A percentile compares a stretch with the other conserved stretches of the same genome.
Evolutionary conservation across 1,284 basidiomycete species (phyloP).

Genomic region (Apiotrichum akiyoshidainum): DNA sequence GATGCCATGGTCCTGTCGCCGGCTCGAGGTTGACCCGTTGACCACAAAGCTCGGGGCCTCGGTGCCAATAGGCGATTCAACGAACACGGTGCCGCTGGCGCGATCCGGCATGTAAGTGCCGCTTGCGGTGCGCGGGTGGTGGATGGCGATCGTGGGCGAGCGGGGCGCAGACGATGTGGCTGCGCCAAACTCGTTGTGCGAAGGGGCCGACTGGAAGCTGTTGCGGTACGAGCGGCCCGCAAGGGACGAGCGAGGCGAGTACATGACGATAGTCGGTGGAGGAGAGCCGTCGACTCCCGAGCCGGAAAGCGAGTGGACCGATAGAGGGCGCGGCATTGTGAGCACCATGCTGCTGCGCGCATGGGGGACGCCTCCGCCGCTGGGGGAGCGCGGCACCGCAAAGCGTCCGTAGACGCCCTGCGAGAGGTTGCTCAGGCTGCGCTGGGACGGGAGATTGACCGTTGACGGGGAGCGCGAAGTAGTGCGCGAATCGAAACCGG

Average conservation of each 20-base stretch:
- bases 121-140: not conserved
- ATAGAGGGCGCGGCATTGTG: constrained; percentile 15
- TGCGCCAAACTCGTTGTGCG: constrained; percentile 1
- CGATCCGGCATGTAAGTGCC: not conserved
- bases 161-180: not conserved
- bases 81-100: not conserved
- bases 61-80: not conserved
- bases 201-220: not conserved
- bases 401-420: constrained; percentile 1
- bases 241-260: constrained; percentile 2
- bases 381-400: not conserved
- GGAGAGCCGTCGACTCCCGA: not conserved
- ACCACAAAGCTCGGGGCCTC: too few relatives aligned
- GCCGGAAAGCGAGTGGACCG: not conserved
- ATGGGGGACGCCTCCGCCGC: constrained; percentile 18
- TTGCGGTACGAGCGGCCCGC: not conserved
- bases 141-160: not conserved
- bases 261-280: not conserved
- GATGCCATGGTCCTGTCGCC: not conserved
- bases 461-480: constrained; percentile 16
- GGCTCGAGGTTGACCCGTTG: not conserved
- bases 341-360: constrained; percentile 10
- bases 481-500: constrained; percentile 9
- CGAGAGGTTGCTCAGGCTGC: constrained; percentile 2
- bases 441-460: not conserved